These are phyloP conservation scores for Crithidia fasciculata DNA, from an alignment of 208 protist species.

Conservation along the genomic window DNA sequence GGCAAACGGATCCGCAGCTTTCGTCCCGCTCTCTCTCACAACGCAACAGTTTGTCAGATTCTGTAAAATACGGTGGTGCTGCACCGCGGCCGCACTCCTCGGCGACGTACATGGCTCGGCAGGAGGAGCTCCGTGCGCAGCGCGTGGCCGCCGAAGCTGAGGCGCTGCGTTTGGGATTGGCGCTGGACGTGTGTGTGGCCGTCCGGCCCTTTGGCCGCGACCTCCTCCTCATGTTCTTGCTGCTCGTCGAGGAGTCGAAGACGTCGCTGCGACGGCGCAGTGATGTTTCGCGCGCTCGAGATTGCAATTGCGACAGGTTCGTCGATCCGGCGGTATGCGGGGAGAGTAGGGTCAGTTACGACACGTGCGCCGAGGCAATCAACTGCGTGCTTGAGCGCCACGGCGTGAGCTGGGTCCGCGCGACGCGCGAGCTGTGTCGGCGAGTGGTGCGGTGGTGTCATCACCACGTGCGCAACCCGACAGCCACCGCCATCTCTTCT, in stretches of 20 bases:
- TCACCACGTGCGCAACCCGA: not conserved
- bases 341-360: conserved; percentile 32
- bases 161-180: conserved; percentile 31
- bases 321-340: not conserved
- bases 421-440: conserved; percentile 42
- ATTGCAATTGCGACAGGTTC: not conserved
- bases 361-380: conserved; percentile 58
- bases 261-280: conserved; percentile 10
- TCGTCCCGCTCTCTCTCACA: not conserved
- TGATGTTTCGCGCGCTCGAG: not conserved
- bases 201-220: conserved; percentile 53
- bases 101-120: conserved; percentile 9
- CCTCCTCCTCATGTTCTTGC: conserved; percentile 57
- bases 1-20: conserved; percentile 13
- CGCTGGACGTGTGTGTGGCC: conserved; percentile 50
- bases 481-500: not conserved
- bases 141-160: conserved; percentile 30
- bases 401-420: conserved; percentile 33
- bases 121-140: conserved; percentile 21
- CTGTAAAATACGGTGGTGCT: not conserved
- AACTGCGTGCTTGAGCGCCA: conserved; percentile 67
- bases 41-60: not conserved
- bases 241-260: conserved; percentile 39
- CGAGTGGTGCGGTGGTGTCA: conserved; percentile 28
- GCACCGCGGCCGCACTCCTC: not conserved